These are phyloP conservation scores for Furcasterigmium furcatum DNA, from an alignment of 2,329 filamentous ascomycete species.

Conservation along the genomic window DNA sequence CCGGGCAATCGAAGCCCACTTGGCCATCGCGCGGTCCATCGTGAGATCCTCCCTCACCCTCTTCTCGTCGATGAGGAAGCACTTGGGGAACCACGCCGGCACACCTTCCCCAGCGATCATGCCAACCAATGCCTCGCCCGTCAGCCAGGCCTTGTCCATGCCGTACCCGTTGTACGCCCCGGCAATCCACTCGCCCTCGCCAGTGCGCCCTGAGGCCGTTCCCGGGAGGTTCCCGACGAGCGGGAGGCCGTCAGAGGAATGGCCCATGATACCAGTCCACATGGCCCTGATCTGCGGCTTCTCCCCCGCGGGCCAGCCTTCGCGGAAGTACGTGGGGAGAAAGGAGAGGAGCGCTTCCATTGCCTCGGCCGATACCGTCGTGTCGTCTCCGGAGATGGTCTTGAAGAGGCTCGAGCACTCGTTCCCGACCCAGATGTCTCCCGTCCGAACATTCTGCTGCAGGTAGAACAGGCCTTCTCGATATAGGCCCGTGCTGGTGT, in stretches of 20 bases:
- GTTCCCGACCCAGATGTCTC: slow-evolving; percentile 4
- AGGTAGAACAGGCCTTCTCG: slow-evolving; percentile 6
- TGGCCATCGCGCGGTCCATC: too few relatives aligned
- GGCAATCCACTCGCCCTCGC: too few relatives aligned
- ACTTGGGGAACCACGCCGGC: background rate
- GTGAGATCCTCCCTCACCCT: too few relatives aligned
- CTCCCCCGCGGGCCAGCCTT: too few relatives aligned
- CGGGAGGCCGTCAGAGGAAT: too few relatives aligned
- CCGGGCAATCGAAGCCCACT: too few relatives aligned
- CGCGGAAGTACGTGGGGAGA: background rate
- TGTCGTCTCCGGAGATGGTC: too few relatives aligned
- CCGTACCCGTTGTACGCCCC: background rate
- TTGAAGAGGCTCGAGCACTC: background rate
- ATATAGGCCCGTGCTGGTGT: background rate
- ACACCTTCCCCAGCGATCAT: slow-evolving; percentile 1
- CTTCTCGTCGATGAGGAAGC: background rate
- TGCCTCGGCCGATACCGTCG: background rate
- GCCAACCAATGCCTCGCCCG: background rate
- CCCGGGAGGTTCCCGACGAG: too few relatives aligned
- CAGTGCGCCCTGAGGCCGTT: too few relatives aligned
- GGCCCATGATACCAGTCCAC: too few relatives aligned
- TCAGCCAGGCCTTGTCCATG: background rate
- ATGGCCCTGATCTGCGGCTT: too few relatives aligned
- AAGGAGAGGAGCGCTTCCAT: slow-evolving; percentile 3
- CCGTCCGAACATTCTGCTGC: slow-evolving; percentile 6